phyloP scores from a whole-genome alignment of 345 rosid genomes.

The Lepidium aucheri region DNA sequence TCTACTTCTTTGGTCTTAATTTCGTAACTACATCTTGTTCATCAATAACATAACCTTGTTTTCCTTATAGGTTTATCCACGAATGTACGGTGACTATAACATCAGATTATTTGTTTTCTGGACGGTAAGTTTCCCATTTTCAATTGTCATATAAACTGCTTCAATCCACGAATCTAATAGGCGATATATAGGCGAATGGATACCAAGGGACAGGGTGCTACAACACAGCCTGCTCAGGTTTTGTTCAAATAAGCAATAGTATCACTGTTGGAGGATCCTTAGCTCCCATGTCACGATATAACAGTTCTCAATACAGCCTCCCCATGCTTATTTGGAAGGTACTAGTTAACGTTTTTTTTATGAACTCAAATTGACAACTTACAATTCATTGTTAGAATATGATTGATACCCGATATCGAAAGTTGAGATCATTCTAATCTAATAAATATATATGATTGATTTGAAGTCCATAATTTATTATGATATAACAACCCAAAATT shows the following conservation, averaged over 20 bases:
- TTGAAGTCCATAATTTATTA: too few relatives aligned
- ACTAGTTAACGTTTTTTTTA: neutral
- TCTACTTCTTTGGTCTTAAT: neutral
- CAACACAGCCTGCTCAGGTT: slow-evolving; percentile 46
- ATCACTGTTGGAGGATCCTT: slow-evolving; percentile 47
- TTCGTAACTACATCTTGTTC: neutral
- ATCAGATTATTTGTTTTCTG: slow-evolving; percentile 38
- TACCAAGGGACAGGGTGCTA: slow-evolving; percentile 35
- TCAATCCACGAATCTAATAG: neutral
- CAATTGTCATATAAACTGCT: neutral
- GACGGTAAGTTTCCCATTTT: slow-evolving; percentile 40
- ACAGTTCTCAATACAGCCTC: slow-evolving; percentile 40
- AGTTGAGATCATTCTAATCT: too few relatives aligned
- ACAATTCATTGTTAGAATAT: too few relatives aligned
- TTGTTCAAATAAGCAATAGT: slow-evolving; percentile 45
- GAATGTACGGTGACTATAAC: slow-evolving; percentile 43
- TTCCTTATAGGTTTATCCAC: slow-evolving; percentile 35
- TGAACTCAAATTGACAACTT: neutral
- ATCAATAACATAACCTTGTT: neutral
- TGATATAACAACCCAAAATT: too few relatives aligned
- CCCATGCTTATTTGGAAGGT: slow-evolving; percentile 56
- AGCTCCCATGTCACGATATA: slow-evolving; percentile 36
- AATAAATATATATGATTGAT: too few relatives aligned
- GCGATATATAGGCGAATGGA: neutral
- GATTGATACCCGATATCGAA: too few relatives aligned